Base-by-base conservation (phyloP, 495 filamentous ascomycete species). In the Penicillium ochrochloron region DNA sequence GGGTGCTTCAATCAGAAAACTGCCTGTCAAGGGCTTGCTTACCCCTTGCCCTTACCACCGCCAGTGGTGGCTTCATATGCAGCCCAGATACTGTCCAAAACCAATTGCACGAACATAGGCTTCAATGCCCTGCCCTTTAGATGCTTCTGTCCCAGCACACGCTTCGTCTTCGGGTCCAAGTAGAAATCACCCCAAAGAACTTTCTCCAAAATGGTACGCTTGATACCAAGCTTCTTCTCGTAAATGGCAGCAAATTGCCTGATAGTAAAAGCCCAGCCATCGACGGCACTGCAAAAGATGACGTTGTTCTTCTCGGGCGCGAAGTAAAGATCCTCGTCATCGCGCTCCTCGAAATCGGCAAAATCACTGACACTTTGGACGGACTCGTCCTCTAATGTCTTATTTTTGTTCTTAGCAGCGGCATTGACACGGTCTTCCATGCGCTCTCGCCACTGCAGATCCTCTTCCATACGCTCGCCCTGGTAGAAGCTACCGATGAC, bases 291-390 rank as follows among this genome's bases (percentile, higher is more conserved):
- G 80, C 93, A 92, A 69, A 99, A 99, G 62, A 99, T 97, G 73
- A 99, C 95, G 71, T 99, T 99, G 67, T 97, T 95, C 70, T 94
- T 97, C 73, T 98, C 96, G 0, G 95, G 95, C 10, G 94, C 92
- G 78, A 99, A 99, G 74, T 99, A 99, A 37, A 99, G 85, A 73
- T 97, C 94, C 69, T 98, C 95, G 73, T 99, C 95, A 70, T 98
- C 95, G 68, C 87, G 89, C 71, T 97, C 95, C 73, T 97, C 88
- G 63, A 92, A 99, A 59, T 91, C 86, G 2, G 78, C 71, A 6
- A 75, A 75, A 11, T 80, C 80, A 29, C 64, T 72, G 35, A 75
- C 70, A 17, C 62, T 71, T 15, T 70, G 74, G 6, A 69, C 70
- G 15, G 85, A 74, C 37, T 89, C 87, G 19, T 82, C 86, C 68